These are phyloP conservation scores for Trametes coccinea DNA, from an alignment of 768 basidiomycete genomes.

Conservation along the genomic window DNA sequence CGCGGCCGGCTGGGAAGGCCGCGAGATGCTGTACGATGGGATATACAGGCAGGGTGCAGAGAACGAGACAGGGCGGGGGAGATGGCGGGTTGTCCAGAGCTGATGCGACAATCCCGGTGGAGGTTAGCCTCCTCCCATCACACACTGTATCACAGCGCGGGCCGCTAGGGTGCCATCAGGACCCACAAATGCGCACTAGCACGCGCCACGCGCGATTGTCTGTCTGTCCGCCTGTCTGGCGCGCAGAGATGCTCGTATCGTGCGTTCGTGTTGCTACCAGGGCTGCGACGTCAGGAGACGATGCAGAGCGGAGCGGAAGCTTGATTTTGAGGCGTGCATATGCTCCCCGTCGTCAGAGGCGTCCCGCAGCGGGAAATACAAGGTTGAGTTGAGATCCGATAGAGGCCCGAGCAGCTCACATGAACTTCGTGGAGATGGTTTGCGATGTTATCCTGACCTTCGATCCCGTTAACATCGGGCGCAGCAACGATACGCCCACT, in stretches of 20 bases:
- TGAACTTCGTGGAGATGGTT: neutral
- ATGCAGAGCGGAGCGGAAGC: neutral
- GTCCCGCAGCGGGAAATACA: too few species aligned
- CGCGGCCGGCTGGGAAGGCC: too few species aligned
- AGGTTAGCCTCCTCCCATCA: neutral
- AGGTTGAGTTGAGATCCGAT: neutral
- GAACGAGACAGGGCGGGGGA: neutral
- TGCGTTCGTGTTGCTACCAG: neutral
- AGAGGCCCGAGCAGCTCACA: neutral
- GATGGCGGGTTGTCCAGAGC: neutral
- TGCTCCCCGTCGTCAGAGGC: too few species aligned
- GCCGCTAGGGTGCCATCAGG: neutral
- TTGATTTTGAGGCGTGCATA: too few species aligned
- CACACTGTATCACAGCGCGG: neutral
- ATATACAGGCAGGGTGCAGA: too few species aligned
- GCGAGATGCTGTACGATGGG: too few species aligned
- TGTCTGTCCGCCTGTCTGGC: too few species aligned
- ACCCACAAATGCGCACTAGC: constrained; percentile 6
- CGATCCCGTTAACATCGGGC: neutral
- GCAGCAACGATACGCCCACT: neutral
- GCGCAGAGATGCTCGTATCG: neutral
- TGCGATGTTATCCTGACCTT: neutral
- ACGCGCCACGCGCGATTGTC: neutral
- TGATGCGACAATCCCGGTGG: constrained; percentile 1
- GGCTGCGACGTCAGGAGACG: neutral